These are phyloP conservation scores for Phytophthora parvispora DNA, from an alignment of 352 stramenopile species.

Conservation along the genomic window DNA sequence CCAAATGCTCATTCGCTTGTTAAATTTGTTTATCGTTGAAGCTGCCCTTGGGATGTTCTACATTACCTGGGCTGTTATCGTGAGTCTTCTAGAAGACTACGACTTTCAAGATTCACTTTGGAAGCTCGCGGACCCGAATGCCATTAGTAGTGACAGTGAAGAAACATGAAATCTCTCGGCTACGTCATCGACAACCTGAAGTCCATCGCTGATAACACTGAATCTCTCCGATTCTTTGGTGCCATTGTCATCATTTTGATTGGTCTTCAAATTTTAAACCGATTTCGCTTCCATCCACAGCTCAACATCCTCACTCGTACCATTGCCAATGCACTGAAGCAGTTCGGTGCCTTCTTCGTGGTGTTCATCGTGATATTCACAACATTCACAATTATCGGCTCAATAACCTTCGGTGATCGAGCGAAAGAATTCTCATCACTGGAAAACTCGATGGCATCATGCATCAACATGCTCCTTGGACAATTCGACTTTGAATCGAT, in stretches of 20 bases:
- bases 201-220: slow-evolving; percentile 37
- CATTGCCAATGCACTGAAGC: slow-evolving; percentile 51
- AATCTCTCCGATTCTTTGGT: slow-evolving; percentile 41
- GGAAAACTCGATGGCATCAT: slow-evolving; percentile 52
- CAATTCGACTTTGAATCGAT: slow-evolving; percentile 67
- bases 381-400: slow-evolving; percentile 58
- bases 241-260: slow-evolving; percentile 43
- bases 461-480: slow-evolving; percentile 76
- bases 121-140: slow-evolving; percentile 16
- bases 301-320: slow-evolving; percentile 69
- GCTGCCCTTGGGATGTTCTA: slow-evolving; percentile 44
- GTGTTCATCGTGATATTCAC: slow-evolving; percentile 70
- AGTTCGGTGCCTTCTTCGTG: slow-evolving; percentile 64
- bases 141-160: not conserved
- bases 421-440: slow-evolving; percentile 60
- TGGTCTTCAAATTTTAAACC: slow-evolving; percentile 48
- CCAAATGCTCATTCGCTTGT: slow-evolving; percentile 1
- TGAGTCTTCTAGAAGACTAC: slow-evolving; percentile 29
- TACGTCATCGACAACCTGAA: slow-evolving; percentile 47
- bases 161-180: slow-evolving; percentile 34
- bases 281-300: slow-evolving; percentile 64
- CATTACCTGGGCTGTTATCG: slow-evolving; percentile 46
- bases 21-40: slow-evolving; percentile 24
- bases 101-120: slow-evolving; percentile 47
- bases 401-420: slow-evolving; percentile 65